Conservation (phyloP, 495 filamentous ascomycete genomes). For the Penicillium pancosmium region DNA sequence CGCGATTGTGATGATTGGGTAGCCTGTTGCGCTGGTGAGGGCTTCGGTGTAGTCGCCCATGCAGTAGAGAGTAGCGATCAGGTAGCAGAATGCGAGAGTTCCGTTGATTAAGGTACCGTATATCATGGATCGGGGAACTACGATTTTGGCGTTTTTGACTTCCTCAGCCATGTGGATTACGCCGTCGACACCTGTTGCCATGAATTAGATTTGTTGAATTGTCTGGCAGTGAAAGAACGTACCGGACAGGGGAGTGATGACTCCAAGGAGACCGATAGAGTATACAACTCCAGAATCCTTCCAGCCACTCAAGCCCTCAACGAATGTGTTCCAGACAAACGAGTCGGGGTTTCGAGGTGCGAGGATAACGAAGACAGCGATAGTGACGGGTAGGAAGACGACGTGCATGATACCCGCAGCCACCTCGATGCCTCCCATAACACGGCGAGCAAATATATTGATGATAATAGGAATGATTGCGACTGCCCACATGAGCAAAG, state of each 20-base stretch:
- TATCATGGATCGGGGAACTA: slow-evolving; percentile 45
- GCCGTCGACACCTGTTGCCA: slow-evolving; percentile 33
- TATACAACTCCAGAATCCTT: slow-evolving; percentile 42
- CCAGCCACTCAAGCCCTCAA: slow-evolving; percentile 51
- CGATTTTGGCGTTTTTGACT: slow-evolving; percentile 43
- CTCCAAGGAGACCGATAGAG: slow-evolving; percentile 40
- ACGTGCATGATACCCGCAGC: slow-evolving; percentile 52
- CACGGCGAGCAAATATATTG: slow-evolving; percentile 47
- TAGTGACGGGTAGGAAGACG: slow-evolving; percentile 47
- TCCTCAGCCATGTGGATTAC: slow-evolving; percentile 48
- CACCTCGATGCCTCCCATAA: slow-evolving; percentile 51
- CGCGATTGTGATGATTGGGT: slow-evolving; percentile 57
- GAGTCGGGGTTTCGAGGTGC: slow-evolving; percentile 46
- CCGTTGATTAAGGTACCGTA: slow-evolving; percentile 44
- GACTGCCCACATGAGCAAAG: slow-evolving; percentile 52
- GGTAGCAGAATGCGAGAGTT: slow-evolving; percentile 43
- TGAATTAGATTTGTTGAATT: slow-evolving; percentile 4
- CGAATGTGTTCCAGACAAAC: slow-evolving; percentile 48
- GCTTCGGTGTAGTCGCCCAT: slow-evolving; percentile 43
- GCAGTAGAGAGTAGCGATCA: slow-evolving; percentile 45
- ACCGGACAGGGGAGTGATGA: slow-evolving; percentile 35
- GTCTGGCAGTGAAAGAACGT: slow-evolving; percentile 8
- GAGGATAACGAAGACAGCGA: slow-evolving; percentile 46
- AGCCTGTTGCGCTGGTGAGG: slow-evolving; percentile 42
- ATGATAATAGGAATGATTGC: slow-evolving; percentile 39